Evolutionary conservation across 73 alveolate species (phyloP), one percentile per base, ranked within the genome.

Genomic region (Tetrahymena thermophila): DNA sequence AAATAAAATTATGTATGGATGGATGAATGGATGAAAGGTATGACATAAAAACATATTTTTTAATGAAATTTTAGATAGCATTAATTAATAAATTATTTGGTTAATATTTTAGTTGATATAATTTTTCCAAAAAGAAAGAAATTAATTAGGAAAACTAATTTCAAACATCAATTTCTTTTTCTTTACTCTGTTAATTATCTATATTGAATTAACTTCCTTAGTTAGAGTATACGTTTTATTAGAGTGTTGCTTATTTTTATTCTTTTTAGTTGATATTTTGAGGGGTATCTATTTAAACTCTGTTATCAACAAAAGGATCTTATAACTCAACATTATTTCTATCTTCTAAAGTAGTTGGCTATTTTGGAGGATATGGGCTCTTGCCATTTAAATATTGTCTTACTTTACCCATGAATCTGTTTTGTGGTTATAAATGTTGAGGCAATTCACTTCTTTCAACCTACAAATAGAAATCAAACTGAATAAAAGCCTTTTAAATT

Each of bases 401-500:
- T 2, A 95, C 50, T 85, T 94, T 85, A 35, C 97, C 97, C 94
- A 95, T 37, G 43, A 95, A 95, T 95, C 97, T 37, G 89, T 95
- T 95, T 89, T 95, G 89, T 21, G 97, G 97, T 95, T 95, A 89
- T 8, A 95, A 37, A 25, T 85, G 85, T 71, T 25, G 71, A 93
- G 97, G 97, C 44, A 95, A 95, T 43, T 95, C 97, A 43, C 56
- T 85, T 95, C 97, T 85, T 35, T 95, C 97, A 50, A 94, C 93
- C 89, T 71, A 71, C n/a, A 2, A 3, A 71, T 71, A n/a, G 6
- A 28, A 71, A 8, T 23, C 17, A 13, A 71, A 71, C 5, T 71
- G 3, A 23, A 71, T 11, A n/a, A 71, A 71, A 19, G 0, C 37
- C 17, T 25, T 25, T 28, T 28, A 25, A n/a, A 19, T 25, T 19